Conservation (phyloP, 2,329 filamentous ascomycete genomes). For the Diplodia mutila region DNA sequence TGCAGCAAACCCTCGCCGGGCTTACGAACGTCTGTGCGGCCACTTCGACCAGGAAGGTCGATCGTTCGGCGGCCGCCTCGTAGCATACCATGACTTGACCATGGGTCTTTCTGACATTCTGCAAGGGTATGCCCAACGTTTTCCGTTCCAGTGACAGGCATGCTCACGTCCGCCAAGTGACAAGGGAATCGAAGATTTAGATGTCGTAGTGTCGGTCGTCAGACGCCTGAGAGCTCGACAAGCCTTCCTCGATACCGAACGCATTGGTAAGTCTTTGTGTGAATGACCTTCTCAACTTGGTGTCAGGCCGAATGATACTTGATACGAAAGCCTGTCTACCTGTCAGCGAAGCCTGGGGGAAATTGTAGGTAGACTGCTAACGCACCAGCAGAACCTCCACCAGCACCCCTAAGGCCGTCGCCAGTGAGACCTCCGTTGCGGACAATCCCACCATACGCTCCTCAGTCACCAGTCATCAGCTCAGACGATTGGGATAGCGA, state of each 20-base stretch:
- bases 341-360: neutral
- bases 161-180: conserved; percentile 8
- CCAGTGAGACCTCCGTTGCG: conserved; percentile 8
- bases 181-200: conserved; percentile 5
- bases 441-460: neutral
- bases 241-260: neutral
- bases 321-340: neutral
- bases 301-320: neutral
- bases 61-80: conserved; percentile 11
- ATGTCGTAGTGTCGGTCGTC: neutral
- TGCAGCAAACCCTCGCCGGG: conserved; percentile 8
- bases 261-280: neutral
- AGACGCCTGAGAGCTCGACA: conserved; percentile 18
- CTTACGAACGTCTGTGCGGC: conserved; percentile 6
- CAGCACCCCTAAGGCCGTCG: neutral
- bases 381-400: neutral
- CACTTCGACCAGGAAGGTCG: conserved; percentile 13
- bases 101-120: conserved; percentile 7
- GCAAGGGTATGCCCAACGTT: conserved; percentile 13
- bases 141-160: neutral
- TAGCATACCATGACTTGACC: conserved; percentile 20
- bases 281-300: neutral
- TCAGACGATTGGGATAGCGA: conserved; percentile 24
- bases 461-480: neutral
- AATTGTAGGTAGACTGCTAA: neutral